A percentile compares a stretch with the other conserved stretches of the same genome.
These are phyloP conservation scores for Scopulariopsis brevicaulis DNA, from an alignment of 2,329 filamentous ascomycete genomes.

Conservation along the genomic window DNA sequence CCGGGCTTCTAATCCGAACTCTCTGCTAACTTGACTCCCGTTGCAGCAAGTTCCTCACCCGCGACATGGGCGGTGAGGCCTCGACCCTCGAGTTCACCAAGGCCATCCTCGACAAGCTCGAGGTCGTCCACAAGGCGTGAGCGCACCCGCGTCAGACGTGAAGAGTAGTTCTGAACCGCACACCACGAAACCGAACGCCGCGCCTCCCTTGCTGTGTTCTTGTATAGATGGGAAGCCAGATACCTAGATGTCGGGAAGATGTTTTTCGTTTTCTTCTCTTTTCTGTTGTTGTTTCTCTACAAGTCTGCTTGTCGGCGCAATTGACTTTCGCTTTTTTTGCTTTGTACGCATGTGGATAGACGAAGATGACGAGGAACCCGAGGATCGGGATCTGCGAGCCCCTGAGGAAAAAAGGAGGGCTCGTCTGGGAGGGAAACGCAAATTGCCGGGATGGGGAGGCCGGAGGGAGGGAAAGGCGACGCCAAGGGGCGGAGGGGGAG, in stretches of 20 bases:
- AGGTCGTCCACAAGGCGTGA: slow-evolving; percentile 45
- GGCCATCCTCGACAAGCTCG: slow-evolving; percentile 93
- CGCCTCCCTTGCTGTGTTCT: background rate
- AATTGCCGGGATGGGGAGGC: background rate
- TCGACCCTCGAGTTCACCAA: slow-evolving; percentile 93
- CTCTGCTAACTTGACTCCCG: slow-evolving; percentile 11
- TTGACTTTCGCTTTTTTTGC: background rate
- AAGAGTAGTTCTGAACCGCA: background rate
- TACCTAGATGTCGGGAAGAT: background rate
- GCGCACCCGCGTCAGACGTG: background rate
- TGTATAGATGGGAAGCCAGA: background rate
- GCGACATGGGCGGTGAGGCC: slow-evolving; percentile 87
- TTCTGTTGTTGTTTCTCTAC: background rate
- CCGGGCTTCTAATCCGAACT: background rate
- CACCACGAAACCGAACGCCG: background rate
- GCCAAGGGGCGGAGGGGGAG: background rate
- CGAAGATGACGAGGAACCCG: background rate
- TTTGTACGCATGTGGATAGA: background rate
- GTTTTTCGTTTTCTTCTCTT: background rate
- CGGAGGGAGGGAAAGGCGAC: background rate
- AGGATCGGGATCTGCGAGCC: background rate
- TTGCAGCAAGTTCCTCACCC: slow-evolving; percentile 69
- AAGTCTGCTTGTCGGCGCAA: background rate
- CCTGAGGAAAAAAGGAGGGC: background rate
- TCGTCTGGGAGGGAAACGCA: background rate